Evolutionary conservation across 2,329 filamentous ascomycete species (phyloP).

Genomic region (Nemania diffusa): DNA sequence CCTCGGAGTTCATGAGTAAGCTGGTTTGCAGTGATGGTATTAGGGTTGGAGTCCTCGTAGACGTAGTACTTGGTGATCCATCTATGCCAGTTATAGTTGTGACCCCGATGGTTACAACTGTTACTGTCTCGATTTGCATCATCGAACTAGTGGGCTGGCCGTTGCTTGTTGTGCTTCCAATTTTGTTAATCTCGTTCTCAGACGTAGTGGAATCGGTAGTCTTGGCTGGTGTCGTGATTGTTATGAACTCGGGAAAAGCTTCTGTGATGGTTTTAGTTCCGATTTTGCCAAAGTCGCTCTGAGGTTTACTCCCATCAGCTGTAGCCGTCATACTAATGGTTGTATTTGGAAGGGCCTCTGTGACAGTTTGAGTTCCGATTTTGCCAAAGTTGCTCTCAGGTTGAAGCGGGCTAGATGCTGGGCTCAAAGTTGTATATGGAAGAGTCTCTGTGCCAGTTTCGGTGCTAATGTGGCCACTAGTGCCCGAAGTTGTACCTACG

Average conservation of each 20-base stretch:
- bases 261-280: conserved; percentile 11
- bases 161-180: conserved; percentile 1
- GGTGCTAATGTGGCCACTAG: not conserved
- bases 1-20: conserved; percentile 32
- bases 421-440: not conserved
- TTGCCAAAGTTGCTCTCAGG: not conserved
- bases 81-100: conserved; percentile 4
- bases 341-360: not conserved
- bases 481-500: not conserved
- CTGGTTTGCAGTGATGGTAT: conserved; percentile 4
- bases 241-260: not conserved
- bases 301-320: not conserved
- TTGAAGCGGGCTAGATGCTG: not conserved
- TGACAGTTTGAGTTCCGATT: conserved; percentile 8
- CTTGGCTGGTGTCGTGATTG: not conserved
- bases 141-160: not conserved
- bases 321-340: not conserved
- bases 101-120: conserved; percentile 4
- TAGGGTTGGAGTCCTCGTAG: not conserved
- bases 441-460: conserved; percentile 3
- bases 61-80: conserved; percentile 6
- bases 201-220: not conserved
- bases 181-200: not conserved
- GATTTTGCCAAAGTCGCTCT: conserved; percentile 4
- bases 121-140: conserved; percentile 5